These are phyloP conservation scores for Mortierella sp. DNA, from an alignment of 371 early-diverging fungal genomes.

Conservation along the genomic window DNA sequence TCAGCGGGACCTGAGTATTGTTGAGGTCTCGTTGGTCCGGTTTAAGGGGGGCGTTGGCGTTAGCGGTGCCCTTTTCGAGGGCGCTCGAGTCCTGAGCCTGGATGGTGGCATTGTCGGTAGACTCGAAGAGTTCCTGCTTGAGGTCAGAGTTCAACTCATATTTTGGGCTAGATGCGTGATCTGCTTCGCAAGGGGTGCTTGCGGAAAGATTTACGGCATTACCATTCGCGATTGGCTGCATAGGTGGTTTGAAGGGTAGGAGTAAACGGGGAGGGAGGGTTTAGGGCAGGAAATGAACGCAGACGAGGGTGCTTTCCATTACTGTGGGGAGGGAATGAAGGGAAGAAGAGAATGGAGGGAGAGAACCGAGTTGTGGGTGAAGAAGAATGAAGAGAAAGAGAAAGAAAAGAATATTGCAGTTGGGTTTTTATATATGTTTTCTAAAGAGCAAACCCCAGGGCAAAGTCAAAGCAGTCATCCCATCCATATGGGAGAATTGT, in stretches of 20 bases:
- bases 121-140: not conserved
- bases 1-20: not conserved
- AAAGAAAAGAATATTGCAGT: not conserved
- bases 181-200: constrained; percentile 49
- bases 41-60: not conserved
- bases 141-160: not conserved
- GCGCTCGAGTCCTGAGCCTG: constrained; percentile 4
- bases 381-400: not conserved
- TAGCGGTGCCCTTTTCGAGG: constrained; percentile 21
- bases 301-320: constrained; percentile 26
- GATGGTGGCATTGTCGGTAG: not conserved
- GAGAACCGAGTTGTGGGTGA: not conserved
- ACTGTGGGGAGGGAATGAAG: constrained; percentile 3
- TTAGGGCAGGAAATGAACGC: not conserved
- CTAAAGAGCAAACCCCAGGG: not conserved
- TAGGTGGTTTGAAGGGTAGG: constrained; percentile 1
- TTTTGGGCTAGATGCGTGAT: constrained; percentile 26
- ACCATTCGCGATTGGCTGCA: constrained; percentile 42
- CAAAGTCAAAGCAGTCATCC: not conserved
- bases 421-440: not conserved
- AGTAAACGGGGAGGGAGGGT: not conserved
- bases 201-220: constrained; percentile 55
- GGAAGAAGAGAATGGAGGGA: not conserved
- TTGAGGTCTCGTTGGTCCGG: not conserved
- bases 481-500: not conserved